Evolutionary conservation across 768 basidiomycete species (phyloP).

Genomic region (Pleurotus giganteus): DNA sequence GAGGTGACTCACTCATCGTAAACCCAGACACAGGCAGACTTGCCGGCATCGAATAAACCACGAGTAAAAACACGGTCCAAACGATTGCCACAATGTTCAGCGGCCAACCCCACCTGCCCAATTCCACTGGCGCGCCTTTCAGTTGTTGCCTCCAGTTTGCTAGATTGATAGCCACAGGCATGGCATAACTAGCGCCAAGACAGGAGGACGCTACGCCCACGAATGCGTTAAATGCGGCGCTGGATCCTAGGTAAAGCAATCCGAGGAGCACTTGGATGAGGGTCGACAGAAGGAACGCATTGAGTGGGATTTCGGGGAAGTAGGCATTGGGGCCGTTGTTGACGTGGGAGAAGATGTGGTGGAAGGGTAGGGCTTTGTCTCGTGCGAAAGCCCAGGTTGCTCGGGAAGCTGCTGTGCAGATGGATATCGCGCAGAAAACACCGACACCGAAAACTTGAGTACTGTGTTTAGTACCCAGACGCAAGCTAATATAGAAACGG

Average conservation of each 20-base stretch:
- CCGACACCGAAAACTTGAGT: conserved; percentile 50
- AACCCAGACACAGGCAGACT: conserved; percentile 50
- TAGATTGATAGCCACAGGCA: conserved; percentile 58
- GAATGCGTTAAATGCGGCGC: conserved; percentile 66
- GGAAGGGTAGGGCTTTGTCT: conserved; percentile 62
- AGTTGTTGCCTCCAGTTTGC: conserved; percentile 41
- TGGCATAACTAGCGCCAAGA: conserved; percentile 59
- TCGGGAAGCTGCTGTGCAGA: conserved; percentile 64
- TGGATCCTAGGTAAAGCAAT: conserved; percentile 60
- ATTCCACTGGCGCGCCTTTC: conserved; percentile 45
- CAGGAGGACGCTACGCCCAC: conserved; percentile 67
- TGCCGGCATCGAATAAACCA: conserved; percentile 69
- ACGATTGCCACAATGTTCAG: conserved; percentile 52
- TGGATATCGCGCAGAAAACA: conserved; percentile 65
- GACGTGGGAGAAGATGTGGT: conserved; percentile 45
- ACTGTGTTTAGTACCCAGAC: neutral
- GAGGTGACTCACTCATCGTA: conserved; percentile 42
- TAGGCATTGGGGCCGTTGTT: conserved; percentile 26
- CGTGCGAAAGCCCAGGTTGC: conserved; percentile 73
- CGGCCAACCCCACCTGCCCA: conserved; percentile 42
- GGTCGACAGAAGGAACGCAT: conserved; percentile 60
- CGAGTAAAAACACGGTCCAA: conserved; percentile 62
- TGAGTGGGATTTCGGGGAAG: conserved; percentile 49
- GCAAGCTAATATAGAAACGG: neutral
- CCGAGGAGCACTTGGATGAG: conserved; percentile 57